These are phyloP conservation scores for Coniochaeta pulveracea DNA, from an alignment of 2,329 filamentous ascomycete genomes.

Conservation along the genomic window DNA sequence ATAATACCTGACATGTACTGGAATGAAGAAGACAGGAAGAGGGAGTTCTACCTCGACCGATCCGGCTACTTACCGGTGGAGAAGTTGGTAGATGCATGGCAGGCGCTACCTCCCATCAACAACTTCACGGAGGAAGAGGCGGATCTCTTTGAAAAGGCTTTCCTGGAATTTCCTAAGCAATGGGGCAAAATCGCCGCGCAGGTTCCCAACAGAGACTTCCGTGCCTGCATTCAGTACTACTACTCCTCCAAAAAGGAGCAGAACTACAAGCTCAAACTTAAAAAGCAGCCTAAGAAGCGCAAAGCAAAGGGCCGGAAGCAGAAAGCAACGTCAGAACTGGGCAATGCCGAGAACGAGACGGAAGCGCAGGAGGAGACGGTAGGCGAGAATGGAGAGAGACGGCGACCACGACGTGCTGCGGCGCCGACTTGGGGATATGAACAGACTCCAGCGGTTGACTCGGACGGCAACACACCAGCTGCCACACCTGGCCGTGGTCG, in stretches of 20 bases:
- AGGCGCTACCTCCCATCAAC: constrained; percentile 60
- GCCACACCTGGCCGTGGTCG: constrained; percentile 48
- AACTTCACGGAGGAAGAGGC: constrained; percentile 66
- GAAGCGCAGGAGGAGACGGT: constrained; percentile 44
- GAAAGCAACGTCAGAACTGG: constrained; percentile 52
- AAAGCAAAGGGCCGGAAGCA: constrained; percentile 49
- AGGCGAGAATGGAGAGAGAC: constrained; percentile 49
- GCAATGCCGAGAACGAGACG: constrained; percentile 44
- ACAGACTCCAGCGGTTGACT: constrained; percentile 30
- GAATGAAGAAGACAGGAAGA: constrained; percentile 45
- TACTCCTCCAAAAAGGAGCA: constrained; percentile 68
- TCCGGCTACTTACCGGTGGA: constrained; percentile 55
- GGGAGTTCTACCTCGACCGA: constrained; percentile 50
- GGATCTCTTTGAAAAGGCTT: constrained; percentile 60
- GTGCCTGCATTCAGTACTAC: constrained; percentile 76
- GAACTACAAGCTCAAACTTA: constrained; percentile 67
- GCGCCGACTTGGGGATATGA: constrained; percentile 65
- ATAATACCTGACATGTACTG: constrained; percentile 60
- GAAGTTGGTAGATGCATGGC: constrained; percentile 57
- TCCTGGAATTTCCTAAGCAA: constrained; percentile 68
- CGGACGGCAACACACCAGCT: constrained; percentile 44
- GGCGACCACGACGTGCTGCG: constrained; percentile 50
- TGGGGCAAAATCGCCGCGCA: constrained; percentile 68
- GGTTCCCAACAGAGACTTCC: constrained; percentile 58
- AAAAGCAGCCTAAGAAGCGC: constrained; percentile 48